Conservation (phyloP, 352 stramenopile species). For the Pythium aristosporum region DNA sequence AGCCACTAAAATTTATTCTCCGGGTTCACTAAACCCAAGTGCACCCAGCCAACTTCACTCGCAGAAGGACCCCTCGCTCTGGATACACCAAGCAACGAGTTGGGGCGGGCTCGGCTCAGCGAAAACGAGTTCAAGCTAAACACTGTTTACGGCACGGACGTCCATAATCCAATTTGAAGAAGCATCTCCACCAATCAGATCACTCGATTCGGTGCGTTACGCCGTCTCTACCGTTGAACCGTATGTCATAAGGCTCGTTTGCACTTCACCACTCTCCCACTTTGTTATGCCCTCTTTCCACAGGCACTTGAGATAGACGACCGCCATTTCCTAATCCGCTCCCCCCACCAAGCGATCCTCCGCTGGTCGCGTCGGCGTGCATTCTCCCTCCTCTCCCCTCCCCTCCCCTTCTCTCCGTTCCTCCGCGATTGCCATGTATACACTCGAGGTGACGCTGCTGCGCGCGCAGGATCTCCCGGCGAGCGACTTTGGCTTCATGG, state of each 20-base stretch:
- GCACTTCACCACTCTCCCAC: not conserved
- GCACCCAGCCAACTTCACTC: no score
- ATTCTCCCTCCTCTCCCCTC: not conserved
- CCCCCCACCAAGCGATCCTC: not conserved
- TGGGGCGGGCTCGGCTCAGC: no score
- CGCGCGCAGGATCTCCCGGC: slow-evolving; percentile 67
- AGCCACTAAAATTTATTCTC: no score
- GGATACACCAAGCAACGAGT: no score
- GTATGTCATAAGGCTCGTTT: not conserved
- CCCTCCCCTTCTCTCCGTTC: not conserved
- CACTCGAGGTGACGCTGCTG: slow-evolving; percentile 68
- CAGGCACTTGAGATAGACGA: not conserved
- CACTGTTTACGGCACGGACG: no score
- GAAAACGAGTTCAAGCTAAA: no score
- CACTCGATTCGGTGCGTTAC: not conserved
- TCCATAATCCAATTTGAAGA: not conserved
- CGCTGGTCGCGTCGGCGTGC: not conserved
- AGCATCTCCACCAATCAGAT: not conserved
- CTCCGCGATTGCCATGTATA: slow-evolving; percentile 33
- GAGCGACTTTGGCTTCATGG: slow-evolving; percentile 57
- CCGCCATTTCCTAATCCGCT: slow-evolving; percentile 4
- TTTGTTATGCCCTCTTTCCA: not conserved
- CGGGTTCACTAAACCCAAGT: no score
- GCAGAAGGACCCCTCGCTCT: no score
- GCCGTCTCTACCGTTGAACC: not conserved